Conservation (phyloP, 164 flowering plant genomes). For the Magnolia changhungtana region DNA sequence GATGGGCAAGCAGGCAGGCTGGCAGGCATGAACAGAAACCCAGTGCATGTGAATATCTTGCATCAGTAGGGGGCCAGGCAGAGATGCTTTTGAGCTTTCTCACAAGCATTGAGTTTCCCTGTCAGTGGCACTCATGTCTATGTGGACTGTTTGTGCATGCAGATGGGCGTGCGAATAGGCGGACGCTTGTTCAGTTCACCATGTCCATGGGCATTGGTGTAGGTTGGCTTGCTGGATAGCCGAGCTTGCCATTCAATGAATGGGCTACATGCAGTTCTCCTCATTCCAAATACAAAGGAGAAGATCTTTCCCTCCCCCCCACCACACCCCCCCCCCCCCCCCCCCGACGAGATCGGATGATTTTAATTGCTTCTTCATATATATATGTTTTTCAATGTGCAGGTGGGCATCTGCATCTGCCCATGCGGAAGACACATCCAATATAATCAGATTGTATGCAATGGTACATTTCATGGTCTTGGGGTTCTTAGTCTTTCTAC, state of each 20-base stretch:
- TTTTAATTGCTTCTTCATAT: background rate
- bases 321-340: too few species aligned
- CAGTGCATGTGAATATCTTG: background rate
- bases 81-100: background rate
- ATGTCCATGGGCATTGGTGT: background rate
- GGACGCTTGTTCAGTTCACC: background rate
- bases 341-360: constrained; percentile 7
- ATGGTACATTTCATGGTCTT: background rate
- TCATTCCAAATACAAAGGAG: background rate
- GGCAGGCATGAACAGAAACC: background rate
- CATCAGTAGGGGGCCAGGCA: background rate
- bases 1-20: background rate
- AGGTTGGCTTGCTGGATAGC: background rate
- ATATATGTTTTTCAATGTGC: background rate
- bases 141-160: background rate
- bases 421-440: constrained; percentile 11
- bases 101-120: background rate
- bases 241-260: too few species aligned
- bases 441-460: background rate
- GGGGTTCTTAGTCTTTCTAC: too few species aligned
- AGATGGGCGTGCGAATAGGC: background rate
- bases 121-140: background rate
- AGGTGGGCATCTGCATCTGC: background rate
- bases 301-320: constrained; percentile 7
- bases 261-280: background rate